Percentiles rank a stretch among this genome's conserved stretches.
These are phyloP conservation scores for Ceratocystis diversiconidia DNA, from an alignment of 2,329 filamentous ascomycete species.

Conservation along the genomic window DNA sequence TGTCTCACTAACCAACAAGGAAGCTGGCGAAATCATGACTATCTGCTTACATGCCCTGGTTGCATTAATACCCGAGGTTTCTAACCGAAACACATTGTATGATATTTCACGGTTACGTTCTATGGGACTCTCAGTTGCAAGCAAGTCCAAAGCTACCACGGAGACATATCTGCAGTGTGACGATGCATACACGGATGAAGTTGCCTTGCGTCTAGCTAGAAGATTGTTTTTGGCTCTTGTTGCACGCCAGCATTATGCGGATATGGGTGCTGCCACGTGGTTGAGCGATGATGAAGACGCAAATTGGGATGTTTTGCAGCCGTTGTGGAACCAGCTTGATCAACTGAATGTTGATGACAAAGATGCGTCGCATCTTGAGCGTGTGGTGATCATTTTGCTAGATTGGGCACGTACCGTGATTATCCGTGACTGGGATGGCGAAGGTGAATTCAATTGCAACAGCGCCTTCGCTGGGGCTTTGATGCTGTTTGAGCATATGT, in stretches of 20 bases:
- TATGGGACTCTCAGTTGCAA: conserved; percentile 37
- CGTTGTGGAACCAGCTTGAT: conserved; percentile 40
- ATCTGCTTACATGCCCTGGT: conserved; percentile 50
- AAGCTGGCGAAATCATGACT: conserved; percentile 41
- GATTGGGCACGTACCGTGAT: conserved; percentile 66
- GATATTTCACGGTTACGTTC: conserved; percentile 48
- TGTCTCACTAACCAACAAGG: conserved; percentile 31
- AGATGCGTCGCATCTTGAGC: conserved; percentile 11
- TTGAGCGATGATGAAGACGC: conserved; percentile 25
- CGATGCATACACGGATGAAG: conserved; percentile 47
- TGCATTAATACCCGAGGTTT: conserved; percentile 39
- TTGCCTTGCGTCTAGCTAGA: conserved; percentile 43
- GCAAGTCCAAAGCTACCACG: conserved; percentile 12
- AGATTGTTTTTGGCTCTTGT: conserved; percentile 44
- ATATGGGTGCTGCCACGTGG: conserved; percentile 26
- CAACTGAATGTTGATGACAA: conserved; percentile 30
- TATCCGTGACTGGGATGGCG: conserved; percentile 67
- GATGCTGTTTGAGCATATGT: conserved; percentile 55
- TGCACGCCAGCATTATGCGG: conserved; percentile 37
- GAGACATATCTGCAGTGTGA: conserved; percentile 34
- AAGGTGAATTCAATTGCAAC: conserved; percentile 52
- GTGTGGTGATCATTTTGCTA: conserved; percentile 32
- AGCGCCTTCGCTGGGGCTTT: conserved; percentile 65
- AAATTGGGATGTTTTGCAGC: conserved; percentile 32
- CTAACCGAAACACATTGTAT: conserved; percentile 35